Evolutionary conservation across 1,284 basidiomycete genomes (phyloP), one percentile per base, ranked within the genome.

Genomic region (Rhodofomes roseus): DNA sequence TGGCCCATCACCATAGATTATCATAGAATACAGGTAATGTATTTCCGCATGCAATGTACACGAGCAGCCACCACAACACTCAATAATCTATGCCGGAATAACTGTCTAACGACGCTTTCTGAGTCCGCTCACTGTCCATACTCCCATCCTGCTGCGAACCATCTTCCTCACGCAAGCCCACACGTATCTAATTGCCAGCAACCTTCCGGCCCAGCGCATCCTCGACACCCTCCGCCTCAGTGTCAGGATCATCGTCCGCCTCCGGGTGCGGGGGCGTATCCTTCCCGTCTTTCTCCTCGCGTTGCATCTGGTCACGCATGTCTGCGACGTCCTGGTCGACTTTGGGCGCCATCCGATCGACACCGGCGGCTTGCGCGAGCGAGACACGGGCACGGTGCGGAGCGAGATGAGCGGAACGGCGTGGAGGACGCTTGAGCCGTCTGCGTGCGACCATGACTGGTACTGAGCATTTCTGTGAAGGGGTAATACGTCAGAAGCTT

Each of bases 291-390:
- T 68, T 61, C 55, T 89, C 86, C 34, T 87, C 86, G 37, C 85
- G 76, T 65, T 85, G 79, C 60, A 92, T 82, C 72, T 87, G 83
- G 61, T 87, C 82, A 2, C 86, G 81, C 84, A 90, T 83, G 44
- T 82, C 80, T 65, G 85, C 83, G 55, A 90, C 87, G 57, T 88
- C 86, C 54, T 84, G 79, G 63, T 92, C 89, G 46, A 90, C 89
- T 68, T 84, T 89, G 55, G 82, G 78, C 14, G 85, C 87, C 31
- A 90, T 87, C 59, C 87, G 80, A 72, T 97, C 95, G 71, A 95
- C 92, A 43, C 82, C 86, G 12, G 77, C 78, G 74, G 40, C 67
- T 64, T 93, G 87, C 0, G 92, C 91, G 60, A 96, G 87, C n/a
- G 91, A 86, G 37, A 95, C 90, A 56, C 92, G 90, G 0, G 76